Evolutionary conservation across 257 asterid species (phyloP).

Genomic region (Capsicum baccatum): DNA sequence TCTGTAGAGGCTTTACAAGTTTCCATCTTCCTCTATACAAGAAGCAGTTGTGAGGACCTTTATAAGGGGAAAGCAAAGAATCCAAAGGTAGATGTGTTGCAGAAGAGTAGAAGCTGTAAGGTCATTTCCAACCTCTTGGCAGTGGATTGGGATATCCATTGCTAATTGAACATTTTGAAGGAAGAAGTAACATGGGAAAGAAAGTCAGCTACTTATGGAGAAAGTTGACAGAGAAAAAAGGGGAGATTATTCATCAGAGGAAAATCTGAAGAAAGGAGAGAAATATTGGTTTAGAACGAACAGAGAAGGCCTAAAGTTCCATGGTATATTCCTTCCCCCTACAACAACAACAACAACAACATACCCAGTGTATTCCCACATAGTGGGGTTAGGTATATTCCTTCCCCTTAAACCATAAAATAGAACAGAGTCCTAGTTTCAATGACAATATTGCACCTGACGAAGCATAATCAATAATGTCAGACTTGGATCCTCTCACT

Average conservation of each 20-base stretch:
- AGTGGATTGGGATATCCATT: neutral
- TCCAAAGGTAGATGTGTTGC: neutral
- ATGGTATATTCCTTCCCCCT: neutral
- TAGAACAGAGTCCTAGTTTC: neutral
- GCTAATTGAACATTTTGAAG: neutral
- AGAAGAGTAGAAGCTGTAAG: conserved; percentile 6
- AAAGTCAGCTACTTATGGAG: neutral
- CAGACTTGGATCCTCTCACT: conserved; percentile 10
- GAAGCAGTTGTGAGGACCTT: neutral
- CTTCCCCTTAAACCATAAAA: neutral
- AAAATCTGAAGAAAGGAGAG: neutral
- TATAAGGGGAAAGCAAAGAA: neutral
- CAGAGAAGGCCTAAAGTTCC: neutral
- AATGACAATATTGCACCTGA: neutral
- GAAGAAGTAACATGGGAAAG: neutral
- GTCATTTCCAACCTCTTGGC: neutral
- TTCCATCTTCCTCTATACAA: neutral
- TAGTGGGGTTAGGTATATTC: neutral
- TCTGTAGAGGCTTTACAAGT: neutral
- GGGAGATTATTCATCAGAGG: neutral
- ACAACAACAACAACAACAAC: no score
- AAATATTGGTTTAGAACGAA: neutral
- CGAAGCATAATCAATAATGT: neutral
- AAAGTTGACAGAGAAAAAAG: neutral
- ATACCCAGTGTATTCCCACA: no score